Evolutionary conservation across 192 early-diverging fungal species (phyloP), one percentile per base, ranked within the genome.

Genomic region (Gryganskiella cystojenkinii): DNA sequence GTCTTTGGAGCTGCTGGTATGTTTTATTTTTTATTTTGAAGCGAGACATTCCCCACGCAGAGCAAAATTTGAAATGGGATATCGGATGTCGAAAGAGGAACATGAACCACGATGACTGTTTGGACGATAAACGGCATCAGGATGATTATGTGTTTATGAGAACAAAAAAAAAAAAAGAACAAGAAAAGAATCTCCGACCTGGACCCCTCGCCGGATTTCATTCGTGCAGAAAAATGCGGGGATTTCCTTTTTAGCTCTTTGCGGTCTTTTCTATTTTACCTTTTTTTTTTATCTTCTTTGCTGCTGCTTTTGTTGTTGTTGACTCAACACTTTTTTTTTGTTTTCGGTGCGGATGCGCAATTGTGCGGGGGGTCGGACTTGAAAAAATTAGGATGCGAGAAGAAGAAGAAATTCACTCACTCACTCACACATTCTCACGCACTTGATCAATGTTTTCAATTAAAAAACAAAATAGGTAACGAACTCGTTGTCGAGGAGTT

Each of bases 401-500:
- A 30, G 35, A 40, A 52, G 24, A 22, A 11, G 28, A 31, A 35
- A 55, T 11, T 6, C 5, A 40, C 37, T 40, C 13, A 13, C 37
- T 5, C 13, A 40, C 37, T 40, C 37, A 40, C 37, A 40, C 37
- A n/a, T n/a, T n/a, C n/a, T n/a, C n/a, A 40, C 37, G 37, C 13
- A 40, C 19, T 55, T 15, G 11, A 6, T 33, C 13, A 34, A 34
- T 27, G 7, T 31, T 19, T 34, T 40, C 35, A 15, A 24, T 5
- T 22, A 58, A 58, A 42, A 33, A 56, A 56, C 13, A 56, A 31
- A 56, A 42, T 55, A 83, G 82, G 82, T 4, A 81, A 88, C 55
- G 95, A 98, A 82, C 92, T 99, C 22, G 97, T 99, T 4, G 88
- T 99, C 64, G 98, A 99, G 81, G 98, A 99, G 86, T 89, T 89